These are phyloP conservation scores for Thuidium tamariscinum DNA, from an alignment of 225 moss, liverwort and hornwort genomes.

Conservation along the genomic window DNA sequence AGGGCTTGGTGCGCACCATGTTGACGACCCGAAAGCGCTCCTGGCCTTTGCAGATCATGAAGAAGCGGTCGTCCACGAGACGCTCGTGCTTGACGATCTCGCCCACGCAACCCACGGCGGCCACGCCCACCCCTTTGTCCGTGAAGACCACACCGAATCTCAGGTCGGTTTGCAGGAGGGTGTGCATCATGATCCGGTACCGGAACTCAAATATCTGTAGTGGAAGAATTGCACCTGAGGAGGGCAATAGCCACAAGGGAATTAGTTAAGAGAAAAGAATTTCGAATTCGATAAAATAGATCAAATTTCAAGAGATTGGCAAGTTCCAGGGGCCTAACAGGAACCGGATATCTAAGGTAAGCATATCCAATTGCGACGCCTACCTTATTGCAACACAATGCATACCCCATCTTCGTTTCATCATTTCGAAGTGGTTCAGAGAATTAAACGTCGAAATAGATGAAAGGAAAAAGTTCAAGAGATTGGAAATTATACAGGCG, in stretches of 20 bases:
- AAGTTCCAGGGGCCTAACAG: not conserved
- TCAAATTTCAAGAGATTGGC: not conserved
- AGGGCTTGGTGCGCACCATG: conserved; percentile 92
- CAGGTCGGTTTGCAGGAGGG: conserved; percentile 92
- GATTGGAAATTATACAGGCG: not conserved
- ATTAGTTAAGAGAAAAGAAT: not conserved
- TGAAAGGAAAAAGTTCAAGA: not conserved
- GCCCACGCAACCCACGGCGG: conserved; percentile 92
- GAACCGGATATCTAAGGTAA: not conserved
- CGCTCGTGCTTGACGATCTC: conserved; percentile 96
- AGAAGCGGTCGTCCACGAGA: conserved; percentile 94
- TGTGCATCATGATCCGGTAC: conserved; percentile 99
- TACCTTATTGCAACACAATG: not conserved
- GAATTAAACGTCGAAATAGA: not conserved
- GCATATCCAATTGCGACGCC: not conserved
- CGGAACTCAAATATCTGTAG: conserved; percentile 98
- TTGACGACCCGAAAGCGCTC: conserved; percentile 88
- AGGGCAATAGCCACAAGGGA: not conserved
- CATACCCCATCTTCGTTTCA: not conserved
- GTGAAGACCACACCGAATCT: conserved; percentile 92
- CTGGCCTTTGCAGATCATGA: conserved; percentile 99
- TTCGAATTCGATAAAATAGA: too few relatives aligned
- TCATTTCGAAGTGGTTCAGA: not conserved
- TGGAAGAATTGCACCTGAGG: conserved; percentile 81
- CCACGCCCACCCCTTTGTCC: conserved; percentile 66